Evolutionary conservation across 257 asterid species (phyloP), one percentile per base, ranked within the genome.

Genomic region (Gentiana macrophylla): DNA sequence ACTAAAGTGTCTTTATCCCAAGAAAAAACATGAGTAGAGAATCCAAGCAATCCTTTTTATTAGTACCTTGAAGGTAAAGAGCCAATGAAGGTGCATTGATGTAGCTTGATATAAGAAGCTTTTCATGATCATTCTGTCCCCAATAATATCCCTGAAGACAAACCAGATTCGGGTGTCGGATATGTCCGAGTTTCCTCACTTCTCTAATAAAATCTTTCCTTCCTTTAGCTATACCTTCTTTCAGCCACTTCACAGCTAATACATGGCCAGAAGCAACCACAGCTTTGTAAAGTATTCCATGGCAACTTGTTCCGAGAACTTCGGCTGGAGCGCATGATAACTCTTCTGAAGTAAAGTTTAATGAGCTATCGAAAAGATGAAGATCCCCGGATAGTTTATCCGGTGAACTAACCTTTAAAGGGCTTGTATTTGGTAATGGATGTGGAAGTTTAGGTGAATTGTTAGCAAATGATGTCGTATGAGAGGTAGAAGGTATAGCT

Each of bases 61-160:
- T 49, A 24, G 64, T 82, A 82, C 90, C 83, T 12, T 80, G 87
- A 55, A 87, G 94, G 66, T 82, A 84, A 49, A 71, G 79, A 0
- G 87, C 85, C 75, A 87, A 65, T 70, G 87, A 80, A 4, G 96
- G 89, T 45, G 84, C 79, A 48, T 78, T 71, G 4, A 72, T 51
- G 60, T 69, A 87, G 60, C 71, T 78, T 2, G 96, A 80, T 68
- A 87, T 68, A 71, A 87, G 73, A 5, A 87, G 80, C 77, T 83
- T 80, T 78, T 87, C 96, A 32, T 84, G 96, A 62, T 82, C 96
- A 62, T 74, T 82, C 10, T 95, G 95, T 50, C 97, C 97, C 91
- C 96, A 86, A 56, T 86, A 86, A 73, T 79, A 86, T 43, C 95
- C 95, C 45, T 68, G 84, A 43, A 86, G 84, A 43, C 94, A 72